Conservation (phyloP, 2,329 filamentous ascomycete genomes). For the Ophiostoma montium region DNA sequence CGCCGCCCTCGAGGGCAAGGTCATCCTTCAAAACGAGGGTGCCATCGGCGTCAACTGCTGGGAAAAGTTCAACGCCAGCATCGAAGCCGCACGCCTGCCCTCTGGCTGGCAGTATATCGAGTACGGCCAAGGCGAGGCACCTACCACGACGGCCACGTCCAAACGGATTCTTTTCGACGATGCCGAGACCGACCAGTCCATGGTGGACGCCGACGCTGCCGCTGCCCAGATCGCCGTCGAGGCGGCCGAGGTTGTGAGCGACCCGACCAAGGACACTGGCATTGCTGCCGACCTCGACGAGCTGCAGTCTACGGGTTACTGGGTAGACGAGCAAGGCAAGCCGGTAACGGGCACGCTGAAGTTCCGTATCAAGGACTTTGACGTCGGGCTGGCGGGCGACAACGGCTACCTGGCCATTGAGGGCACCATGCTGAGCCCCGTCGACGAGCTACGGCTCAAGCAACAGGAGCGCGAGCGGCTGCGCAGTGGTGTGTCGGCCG, state of each 20-base stretch:
- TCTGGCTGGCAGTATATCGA: constrained; percentile 67
- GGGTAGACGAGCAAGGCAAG: constrained; percentile 56
- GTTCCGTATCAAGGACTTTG: constrained; percentile 75
- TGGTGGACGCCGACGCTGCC: not conserved
- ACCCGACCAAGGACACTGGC: not conserved
- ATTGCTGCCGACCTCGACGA: not conserved
- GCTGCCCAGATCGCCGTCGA: not conserved
- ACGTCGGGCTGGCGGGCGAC: constrained; percentile 59
- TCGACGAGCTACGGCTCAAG: constrained; percentile 48
- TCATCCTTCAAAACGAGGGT: constrained; percentile 78
- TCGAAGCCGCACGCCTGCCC: constrained; percentile 65
- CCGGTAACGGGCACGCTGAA: constrained; percentile 56
- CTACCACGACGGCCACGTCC: constrained; percentile 8
- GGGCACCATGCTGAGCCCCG: constrained; percentile 65
- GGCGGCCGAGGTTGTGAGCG: not conserved
- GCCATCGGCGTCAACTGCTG: constrained; percentile 82
- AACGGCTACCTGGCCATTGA: constrained; percentile 75
- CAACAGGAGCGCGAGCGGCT: constrained; percentile 35
- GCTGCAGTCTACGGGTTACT: constrained; percentile 51
- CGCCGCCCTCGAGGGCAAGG: constrained; percentile 60
- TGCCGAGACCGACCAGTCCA: not conserved
- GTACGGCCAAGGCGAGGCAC: constrained; percentile 15
- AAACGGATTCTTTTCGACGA: not conserved
- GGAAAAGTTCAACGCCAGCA: constrained; percentile 82
- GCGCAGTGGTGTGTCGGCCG: constrained; percentile 22